Evolutionary conservation across 1,284 basidiomycete genomes (phyloP), one percentile per base, ranked within the genome.

Genomic region (Pascua sp.): DNA sequence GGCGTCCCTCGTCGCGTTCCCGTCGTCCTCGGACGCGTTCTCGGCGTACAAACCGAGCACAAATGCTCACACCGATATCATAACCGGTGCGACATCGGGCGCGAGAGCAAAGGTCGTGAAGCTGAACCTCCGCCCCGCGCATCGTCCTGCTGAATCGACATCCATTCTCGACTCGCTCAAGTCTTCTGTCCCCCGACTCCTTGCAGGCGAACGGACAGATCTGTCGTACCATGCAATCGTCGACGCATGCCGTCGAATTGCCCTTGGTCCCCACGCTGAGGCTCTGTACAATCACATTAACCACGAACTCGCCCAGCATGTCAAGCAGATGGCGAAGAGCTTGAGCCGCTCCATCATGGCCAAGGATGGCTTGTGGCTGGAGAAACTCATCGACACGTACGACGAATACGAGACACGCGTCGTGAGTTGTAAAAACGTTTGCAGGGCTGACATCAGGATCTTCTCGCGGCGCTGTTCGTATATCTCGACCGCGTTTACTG

Each of bases 401-500:
- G 58, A 61, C 16, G 36, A 13, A 5, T 74, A 64, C 56, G 56
- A 65, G 36, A 41, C 43, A 17, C 57, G 68, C 17, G 65, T 70
- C 4, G 72, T 70, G 51, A 61, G 68, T 65, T 11, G 37, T 5
- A 42, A 41, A 7, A 7, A 7, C 24, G 38, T 15, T 41, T 8
- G 32, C 5, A 32, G n/a, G 12, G 37, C 44, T 45, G 48, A 47
- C 38, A 11, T 8, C 50, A 75, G 69, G 58, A 63, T 4, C 63
- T 76, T 4, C 55, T 78, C 1, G 54, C 67, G 10, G 57, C 71
- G 0, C 57, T 78, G 7, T 66, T 77, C n/a, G 73, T 75, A 11
- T 76, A 77, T 55, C 67, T 79, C 7, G 77, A 79, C 58, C 55
- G 71, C 16, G 66, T 70, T 1, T 73, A 75, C 44, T 61, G 54